A percentile compares a stretch with the other conserved stretches of the same genome.
phyloP scores from a whole-genome alignment of 352 stramenopile genomes.

The Globisporangium sylvaticum region DNA sequence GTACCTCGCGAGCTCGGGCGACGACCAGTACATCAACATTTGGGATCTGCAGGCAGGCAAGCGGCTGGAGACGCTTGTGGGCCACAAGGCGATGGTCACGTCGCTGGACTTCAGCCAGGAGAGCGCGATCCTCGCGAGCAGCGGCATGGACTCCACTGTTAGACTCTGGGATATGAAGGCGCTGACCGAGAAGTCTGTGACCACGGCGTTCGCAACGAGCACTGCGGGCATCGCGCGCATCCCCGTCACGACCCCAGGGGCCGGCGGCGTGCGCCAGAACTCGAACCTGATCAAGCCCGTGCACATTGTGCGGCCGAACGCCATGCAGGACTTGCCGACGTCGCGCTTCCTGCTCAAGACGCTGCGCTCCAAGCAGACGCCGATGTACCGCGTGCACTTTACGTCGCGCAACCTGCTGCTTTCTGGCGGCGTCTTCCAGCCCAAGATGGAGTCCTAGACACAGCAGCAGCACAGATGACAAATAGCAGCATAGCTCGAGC shows the following conservation, averaged over 20 bases:
- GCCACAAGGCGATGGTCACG: conserved; percentile 70
- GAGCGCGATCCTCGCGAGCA: conserved; percentile 70
- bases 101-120: conserved; percentile 79
- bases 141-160: conserved; percentile 74
- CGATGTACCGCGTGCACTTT: conserved; percentile 79
- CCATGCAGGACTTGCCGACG: conserved; percentile 50
- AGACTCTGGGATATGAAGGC: conserved; percentile 85
- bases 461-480: no score
- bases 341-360: conserved; percentile 83
- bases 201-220: conserved; percentile 15
- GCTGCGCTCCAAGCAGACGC: conserved; percentile 81
- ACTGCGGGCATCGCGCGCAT: conserved; percentile 26
- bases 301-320: conserved; percentile 49
- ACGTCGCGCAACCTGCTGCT: conserved; percentile 81
- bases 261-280: conserved; percentile 14
- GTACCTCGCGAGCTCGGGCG: conserved; percentile 84
- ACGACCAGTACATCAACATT: conserved; percentile 90
- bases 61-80: conserved; percentile 78
- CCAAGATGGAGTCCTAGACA: conserved; percentile 48
- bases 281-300: conserved; percentile 44
- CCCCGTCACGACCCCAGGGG: conserved; percentile 21
- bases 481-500: not conserved
- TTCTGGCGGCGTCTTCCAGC: conserved; percentile 61
- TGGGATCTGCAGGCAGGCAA: conserved; percentile 92
- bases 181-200: conserved; percentile 48